Base-by-base conservation (phyloP, 2,329 filamentous ascomycete species). In the Alternaria novae-zelandiae region DNA sequence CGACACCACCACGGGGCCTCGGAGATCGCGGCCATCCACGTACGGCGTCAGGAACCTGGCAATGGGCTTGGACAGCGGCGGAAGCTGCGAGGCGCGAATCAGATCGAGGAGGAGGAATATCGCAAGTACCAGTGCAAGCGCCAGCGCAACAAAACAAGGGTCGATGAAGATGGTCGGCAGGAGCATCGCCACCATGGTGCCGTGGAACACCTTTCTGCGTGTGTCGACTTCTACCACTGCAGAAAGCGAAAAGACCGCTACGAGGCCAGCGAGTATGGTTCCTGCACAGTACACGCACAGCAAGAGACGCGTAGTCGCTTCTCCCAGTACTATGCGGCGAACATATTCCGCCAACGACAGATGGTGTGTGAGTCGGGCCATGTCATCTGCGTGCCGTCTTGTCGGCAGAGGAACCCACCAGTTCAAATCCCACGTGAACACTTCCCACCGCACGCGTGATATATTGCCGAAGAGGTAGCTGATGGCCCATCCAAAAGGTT, bases 171-270 rank as follows among this genome's bases (percentile, higher is more conserved):
- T 92, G 2, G 92, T 89, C 0, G 96, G 94, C 2, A 98, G 85
- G 59, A 99, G 90, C 93, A 99, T 97, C 59, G 89, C 89, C 8
- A 98, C 95, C 91, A 98, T 98, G 86, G 95, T 97, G 70, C 96
- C 96, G 79, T 99, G 96, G 79, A 99, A 99, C 23, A 98, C 92
- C 80, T 99, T 99, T 54, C 96, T 89, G 54, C 96, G 88, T 1
- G 96, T 99, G 81, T 99, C 96, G 50, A 99, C 95, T 80, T 97
- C 94, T 69, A 92, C 94, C 54, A 92, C 84, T 4, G 89, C 84
- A 44, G 91, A 92, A 41, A 97, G 86, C 45, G 86, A 88, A 56
- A 96, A 88, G 8, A 97, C 92, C 5, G 92, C 84, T 10, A 89
- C 82, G 36, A 98, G 85, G 1, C 95, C 96, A 2, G 88, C 76